phyloP scores from a whole-genome alignment of 2,329 filamentous ascomycete genomes.

The Penicillium oxalicum region DNA sequence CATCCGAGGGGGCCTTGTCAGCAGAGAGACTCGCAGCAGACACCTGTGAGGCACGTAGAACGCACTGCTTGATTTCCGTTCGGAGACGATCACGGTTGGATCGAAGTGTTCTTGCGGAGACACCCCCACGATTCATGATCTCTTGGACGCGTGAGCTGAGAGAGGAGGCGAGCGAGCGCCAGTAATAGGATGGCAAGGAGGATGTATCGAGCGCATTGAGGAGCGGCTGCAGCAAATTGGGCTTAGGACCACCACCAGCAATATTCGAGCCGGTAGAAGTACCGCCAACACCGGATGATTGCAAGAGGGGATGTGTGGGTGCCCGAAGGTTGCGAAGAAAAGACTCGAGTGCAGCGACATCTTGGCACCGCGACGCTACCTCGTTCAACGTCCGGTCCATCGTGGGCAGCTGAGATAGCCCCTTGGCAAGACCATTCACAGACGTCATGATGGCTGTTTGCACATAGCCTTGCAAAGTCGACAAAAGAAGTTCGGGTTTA shows the following conservation, averaged over 20 bases:
- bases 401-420: slow-evolving; percentile 71
- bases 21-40: slow-evolving; percentile 51
- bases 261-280: slow-evolving; percentile 25
- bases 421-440: slow-evolving; percentile 65
- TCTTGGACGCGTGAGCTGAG: slow-evolving; percentile 75
- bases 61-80: slow-evolving; percentile 75
- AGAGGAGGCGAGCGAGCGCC: slow-evolving; percentile 77
- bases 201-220: slow-evolving; percentile 77
- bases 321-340: slow-evolving; percentile 65
- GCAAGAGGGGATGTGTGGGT: slow-evolving; percentile 62
- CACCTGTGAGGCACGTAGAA: slow-evolving; percentile 67
- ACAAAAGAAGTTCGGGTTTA: slow-evolving; percentile 65
- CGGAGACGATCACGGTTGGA: slow-evolving; percentile 68
- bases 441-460: slow-evolving; percentile 75
- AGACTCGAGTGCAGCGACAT: slow-evolving; percentile 78
- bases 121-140: slow-evolving; percentile 73
- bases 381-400: slow-evolving; percentile 78
- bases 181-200: slow-evolving; percentile 85
- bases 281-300: slow-evolving; percentile 19
- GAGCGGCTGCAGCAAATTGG: slow-evolving; percentile 64
- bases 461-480: slow-evolving; percentile 73
- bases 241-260: slow-evolving; percentile 11
- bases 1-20: slow-evolving; percentile 38
- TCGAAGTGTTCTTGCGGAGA: slow-evolving; percentile 72
- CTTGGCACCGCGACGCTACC: slow-evolving; percentile 78